Percentiles rank a stretch among this genome's conserved stretches.
These are phyloP conservation scores for Blastobotrys elegans DNA, from an alignment of 1,139 yeast species.

Conservation along the genomic window DNA sequence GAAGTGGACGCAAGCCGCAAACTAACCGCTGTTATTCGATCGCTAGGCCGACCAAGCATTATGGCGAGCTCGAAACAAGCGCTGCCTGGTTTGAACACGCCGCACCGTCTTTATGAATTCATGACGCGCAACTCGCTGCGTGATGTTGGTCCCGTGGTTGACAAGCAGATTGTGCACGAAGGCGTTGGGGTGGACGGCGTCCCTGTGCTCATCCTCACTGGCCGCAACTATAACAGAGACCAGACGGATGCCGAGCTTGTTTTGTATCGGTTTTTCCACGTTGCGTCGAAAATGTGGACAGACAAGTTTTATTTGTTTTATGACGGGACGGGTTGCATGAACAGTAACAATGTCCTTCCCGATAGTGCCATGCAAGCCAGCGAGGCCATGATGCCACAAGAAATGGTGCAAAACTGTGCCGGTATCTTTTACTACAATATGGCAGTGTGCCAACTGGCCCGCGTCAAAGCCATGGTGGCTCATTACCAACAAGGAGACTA, in stretches of 20 bases:
- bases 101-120: constrained; percentile 55
- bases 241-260: constrained; percentile 52
- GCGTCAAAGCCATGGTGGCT: constrained; percentile 29
- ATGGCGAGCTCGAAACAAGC: constrained; percentile 11
- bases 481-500: constrained; percentile 21
- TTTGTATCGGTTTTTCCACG: constrained; percentile 59
- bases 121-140: constrained; percentile 63
- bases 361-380: constrained; percentile 20
- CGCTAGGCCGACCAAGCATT: constrained; percentile 26
- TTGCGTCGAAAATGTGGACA: constrained; percentile 71
- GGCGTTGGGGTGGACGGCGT: constrained; percentile 68
- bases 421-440: constrained; percentile 59
- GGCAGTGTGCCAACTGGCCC: constrained; percentile 41
- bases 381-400: constrained; percentile 39
- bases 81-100: constrained; percentile 14
- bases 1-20: constrained; percentile 21
- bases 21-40: constrained; percentile 24
- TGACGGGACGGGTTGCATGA: constrained; percentile 63
- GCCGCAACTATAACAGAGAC: constrained; percentile 40
- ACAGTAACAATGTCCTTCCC: constrained; percentile 36
- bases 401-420: constrained; percentile 50
- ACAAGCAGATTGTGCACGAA: constrained; percentile 52
- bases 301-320: constrained; percentile 56
- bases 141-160: constrained; percentile 44
- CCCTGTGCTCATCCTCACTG: constrained; percentile 59